Evolutionary conservation across 2,329 filamentous ascomycete genomes (phyloP).

Genomic region (Penicillium sp.): DNA sequence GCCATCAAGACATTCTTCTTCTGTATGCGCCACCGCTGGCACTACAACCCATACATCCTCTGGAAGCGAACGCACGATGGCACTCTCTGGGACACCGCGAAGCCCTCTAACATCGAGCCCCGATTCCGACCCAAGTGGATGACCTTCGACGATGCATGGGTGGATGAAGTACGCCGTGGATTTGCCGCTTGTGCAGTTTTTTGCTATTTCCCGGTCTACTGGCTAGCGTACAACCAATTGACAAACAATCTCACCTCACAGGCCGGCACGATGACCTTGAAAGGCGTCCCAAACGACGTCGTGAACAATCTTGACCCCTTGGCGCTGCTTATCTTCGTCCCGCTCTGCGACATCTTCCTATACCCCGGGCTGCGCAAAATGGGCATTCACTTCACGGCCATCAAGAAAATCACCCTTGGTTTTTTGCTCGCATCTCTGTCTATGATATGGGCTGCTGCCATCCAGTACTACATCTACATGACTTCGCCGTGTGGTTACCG

Average conservation of each 20-base stretch:
- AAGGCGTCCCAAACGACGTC: slow-evolving; percentile 19
- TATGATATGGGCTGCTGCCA: background rate
- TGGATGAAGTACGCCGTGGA: slow-evolving; percentile 72
- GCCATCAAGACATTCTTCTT: background rate
- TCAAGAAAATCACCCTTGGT: background rate
- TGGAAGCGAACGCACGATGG: background rate
- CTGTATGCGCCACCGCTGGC: background rate
- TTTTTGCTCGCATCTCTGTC: background rate
- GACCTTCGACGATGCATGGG: slow-evolving; percentile 74
- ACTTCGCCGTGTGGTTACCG: background rate
- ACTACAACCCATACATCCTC: background rate
- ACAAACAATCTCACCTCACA: slow-evolving; percentile 57
- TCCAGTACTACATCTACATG: background rate
- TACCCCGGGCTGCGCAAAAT: background rate
- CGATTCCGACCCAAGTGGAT: slow-evolving; percentile 17
- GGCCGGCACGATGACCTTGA: slow-evolving; percentile 53
- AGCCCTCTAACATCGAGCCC: slow-evolving; percentile 8
- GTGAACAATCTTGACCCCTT: background rate
- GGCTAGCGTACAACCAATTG: slow-evolving; percentile 54
- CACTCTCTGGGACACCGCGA: background rate
- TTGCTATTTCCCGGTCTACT: slow-evolving; percentile 43
- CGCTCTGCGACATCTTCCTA: background rate
- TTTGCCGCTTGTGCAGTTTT: slow-evolving; percentile 70
- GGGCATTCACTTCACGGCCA: background rate
- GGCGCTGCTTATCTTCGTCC: background rate